Evolutionary conservation across 1,284 basidiomycete genomes (phyloP), one percentile per base, ranked within the genome.

Genomic region (Tilletiaria anomala): DNA sequence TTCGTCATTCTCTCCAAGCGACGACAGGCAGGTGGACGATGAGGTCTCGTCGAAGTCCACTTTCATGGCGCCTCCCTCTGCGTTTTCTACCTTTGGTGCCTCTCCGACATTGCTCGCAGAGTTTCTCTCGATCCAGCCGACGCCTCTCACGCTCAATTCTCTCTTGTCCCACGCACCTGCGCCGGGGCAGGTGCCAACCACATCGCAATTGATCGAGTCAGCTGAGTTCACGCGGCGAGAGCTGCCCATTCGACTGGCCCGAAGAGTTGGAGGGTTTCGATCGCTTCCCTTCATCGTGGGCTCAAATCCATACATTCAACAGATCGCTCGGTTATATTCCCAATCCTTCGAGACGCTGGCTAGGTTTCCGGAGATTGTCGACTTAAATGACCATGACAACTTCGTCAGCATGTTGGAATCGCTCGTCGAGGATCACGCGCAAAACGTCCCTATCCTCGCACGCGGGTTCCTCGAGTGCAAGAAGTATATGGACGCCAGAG

Each of bases 381-480:
- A 35, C 69, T 44, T 83, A 32, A 73, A 77, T 46, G 79, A 84
- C 48, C 88, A 88, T 51, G 71, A 72, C 8, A 63, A 67, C 5
- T 86, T 87, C 53, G 75, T 79, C 1, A 71, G 74, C 35, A 73
- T 77, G 44, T 72, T 91, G 14, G 76, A 78, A 35, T 72, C 74
- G 24, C 70, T 89, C 17, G 84, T 89, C 6, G 75, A 77, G 39
- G 74, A 75, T 39, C 86, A 91, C 61, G 75, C 80, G 3, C 80
- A 88, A 67, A 86, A 89, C 60, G 82, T 89, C 35, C 85, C 85
- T 0, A 81, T 80, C 11, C 76, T 91, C 72, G 83, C 85, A 0
- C 83, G 84, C 67, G 86, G 85, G 31, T 88, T 89, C 61, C 81
- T 85, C 54, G 86, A 91, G 70, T 83, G 80, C 52, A 73, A 77